phyloP scores from a whole-genome alignment of 2,329 filamentous ascomycete genomes.

The Bertia moriformis region DNA sequence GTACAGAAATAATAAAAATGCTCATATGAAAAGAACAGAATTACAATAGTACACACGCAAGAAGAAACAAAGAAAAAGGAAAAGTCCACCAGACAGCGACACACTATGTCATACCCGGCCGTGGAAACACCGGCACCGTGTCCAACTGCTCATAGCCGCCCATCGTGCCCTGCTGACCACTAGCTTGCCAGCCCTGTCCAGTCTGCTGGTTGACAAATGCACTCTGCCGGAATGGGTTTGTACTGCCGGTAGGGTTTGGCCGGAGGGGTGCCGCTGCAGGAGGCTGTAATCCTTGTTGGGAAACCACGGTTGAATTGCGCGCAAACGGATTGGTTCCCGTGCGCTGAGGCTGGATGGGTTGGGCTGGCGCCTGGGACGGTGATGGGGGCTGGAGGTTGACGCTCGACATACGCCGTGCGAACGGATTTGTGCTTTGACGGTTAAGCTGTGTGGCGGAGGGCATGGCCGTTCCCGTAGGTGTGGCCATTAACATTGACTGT shows the following conservation, averaged over 20 bases:
- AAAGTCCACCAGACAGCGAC: not conserved
- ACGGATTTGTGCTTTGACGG: conserved; percentile 39
- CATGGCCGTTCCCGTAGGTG: conserved; percentile 4
- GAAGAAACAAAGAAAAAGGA: not conserved
- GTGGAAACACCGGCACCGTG: conserved; percentile 47
- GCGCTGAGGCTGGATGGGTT: conserved; percentile 24
- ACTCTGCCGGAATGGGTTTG: conserved; percentile 1
- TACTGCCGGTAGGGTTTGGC: not conserved
- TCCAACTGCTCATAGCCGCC: conserved; percentile 40
- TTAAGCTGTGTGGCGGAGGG: conserved; percentile 15
- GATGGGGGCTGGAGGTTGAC: not conserved
- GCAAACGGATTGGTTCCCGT: conserved; percentile 55
- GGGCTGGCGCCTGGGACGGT: conserved; percentile 2
- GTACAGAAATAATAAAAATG: too few species aligned
- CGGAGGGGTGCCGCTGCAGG: not conserved
- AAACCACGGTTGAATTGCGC: conserved; percentile 19
- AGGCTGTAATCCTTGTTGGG: conserved; percentile 1
- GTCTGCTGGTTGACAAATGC: conserved; percentile 24
- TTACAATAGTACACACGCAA: not conserved
- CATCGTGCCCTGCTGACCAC: conserved; percentile 20
- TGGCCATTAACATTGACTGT: conserved; percentile 39
- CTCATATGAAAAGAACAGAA: too few species aligned
- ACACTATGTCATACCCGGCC: conserved; percentile 22
- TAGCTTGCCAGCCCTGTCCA: conserved; percentile 49
- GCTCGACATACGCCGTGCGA: conserved; percentile 28